phyloP scores from a whole-genome alignment of 139 green algal genomes.

The Nannochloris sp. region DNA sequence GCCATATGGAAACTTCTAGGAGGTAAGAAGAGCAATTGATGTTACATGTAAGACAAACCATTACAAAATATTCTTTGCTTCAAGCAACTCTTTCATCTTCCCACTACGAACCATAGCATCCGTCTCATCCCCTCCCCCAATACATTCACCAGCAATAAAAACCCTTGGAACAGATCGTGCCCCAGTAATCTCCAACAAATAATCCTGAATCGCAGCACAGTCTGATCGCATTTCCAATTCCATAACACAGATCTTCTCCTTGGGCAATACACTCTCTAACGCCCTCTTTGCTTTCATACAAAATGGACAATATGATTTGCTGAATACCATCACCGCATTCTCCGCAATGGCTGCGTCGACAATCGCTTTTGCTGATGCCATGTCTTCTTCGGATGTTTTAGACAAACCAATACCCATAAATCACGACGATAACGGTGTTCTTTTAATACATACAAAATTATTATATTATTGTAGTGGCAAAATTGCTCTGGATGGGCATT shows the following conservation, averaged over 20 bases:
- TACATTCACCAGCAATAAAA: slow-evolving; percentile 33
- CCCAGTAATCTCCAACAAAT: slow-evolving; percentile 18
- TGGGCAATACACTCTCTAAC: slow-evolving; percentile 11
- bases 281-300: slow-evolving; percentile 36
- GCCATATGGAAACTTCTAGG: neutral
- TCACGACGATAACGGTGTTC: no score
- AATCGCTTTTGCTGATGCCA: slow-evolving; percentile 15
- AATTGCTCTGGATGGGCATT: neutral
- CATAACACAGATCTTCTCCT: slow-evolving; percentile 26
- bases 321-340: slow-evolving; percentile 27
- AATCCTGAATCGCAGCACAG: slow-evolving; percentile 14
- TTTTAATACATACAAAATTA: neutral
- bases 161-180: slow-evolving; percentile 28
- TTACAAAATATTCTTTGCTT: slow-evolving; percentile 14
- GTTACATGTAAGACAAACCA: neutral
- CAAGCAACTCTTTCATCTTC: slow-evolving; percentile 26
- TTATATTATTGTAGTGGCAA: neutral
- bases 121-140: slow-evolving; percentile 32
- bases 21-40: neutral
- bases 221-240: slow-evolving; percentile 20
- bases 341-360: slow-evolving; percentile 9
- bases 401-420: neutral
- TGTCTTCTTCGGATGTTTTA: neutral
- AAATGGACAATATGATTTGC: slow-evolving; percentile 38
- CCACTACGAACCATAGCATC: slow-evolving; percentile 20